A percentile compares a stretch with the other conserved stretches of the same genome.
phyloP scores from a whole-genome alignment of 139 green algal genomes.

The Edaphochlamys debaryana region DNA sequence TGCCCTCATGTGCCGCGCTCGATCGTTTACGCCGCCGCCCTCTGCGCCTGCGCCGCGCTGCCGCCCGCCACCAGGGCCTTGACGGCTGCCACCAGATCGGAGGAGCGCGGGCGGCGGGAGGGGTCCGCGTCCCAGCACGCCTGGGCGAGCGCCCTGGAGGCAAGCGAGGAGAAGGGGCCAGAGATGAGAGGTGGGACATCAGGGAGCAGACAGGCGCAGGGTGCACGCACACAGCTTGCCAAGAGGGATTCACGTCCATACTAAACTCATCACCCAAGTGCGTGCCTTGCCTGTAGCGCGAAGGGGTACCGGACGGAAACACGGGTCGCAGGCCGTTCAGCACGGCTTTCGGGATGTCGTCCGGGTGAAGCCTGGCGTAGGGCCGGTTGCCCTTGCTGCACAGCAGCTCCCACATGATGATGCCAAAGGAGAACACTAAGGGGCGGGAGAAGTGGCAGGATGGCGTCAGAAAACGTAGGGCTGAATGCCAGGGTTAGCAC shows the following conservation, averaged over 20 bases:
- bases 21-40: not conserved
- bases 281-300: conserved; percentile 6
- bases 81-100: not conserved
- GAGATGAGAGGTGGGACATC: too few relatives aligned
- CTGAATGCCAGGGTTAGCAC: too few relatives aligned
- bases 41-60: not conserved
- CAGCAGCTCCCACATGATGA: conserved; percentile 29
- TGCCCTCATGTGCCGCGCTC: too few relatives aligned
- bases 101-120: not conserved
- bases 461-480: not conserved
- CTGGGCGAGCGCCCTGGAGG: conserved; percentile 11
- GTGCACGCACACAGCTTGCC: too few relatives aligned
- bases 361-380: not conserved
- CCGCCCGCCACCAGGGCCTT: not conserved
- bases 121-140: conserved; percentile 4
- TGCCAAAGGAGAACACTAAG: not conserved
- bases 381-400: not conserved
- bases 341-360: conserved; percentile 12
- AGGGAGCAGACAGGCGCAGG: too few relatives aligned
- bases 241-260: too few relatives aligned
- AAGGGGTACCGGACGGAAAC: not conserved
- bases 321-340: conserved; percentile 1
- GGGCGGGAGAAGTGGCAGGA: not conserved
- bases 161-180: too few relatives aligned
- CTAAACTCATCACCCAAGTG: too few relatives aligned